Conservation (phyloP, 192 early-diverging fungal species). For the Allomyces arbusculus region DNA sequence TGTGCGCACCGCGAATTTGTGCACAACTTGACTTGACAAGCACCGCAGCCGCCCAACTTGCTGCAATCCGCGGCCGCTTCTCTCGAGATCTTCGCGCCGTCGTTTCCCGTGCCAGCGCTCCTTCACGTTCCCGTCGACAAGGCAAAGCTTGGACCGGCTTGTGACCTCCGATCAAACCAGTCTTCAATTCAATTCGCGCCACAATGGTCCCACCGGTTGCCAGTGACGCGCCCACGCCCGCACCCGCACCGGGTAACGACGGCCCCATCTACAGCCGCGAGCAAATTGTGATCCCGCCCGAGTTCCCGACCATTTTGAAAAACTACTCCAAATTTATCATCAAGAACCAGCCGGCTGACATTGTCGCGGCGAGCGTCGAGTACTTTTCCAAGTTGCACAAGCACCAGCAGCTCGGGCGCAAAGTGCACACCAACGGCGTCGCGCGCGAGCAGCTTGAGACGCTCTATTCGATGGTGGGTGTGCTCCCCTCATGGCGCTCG, state of each 20-base stretch:
- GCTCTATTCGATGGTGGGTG: conserved; percentile 17
- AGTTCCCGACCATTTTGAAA: conserved; percentile 28
- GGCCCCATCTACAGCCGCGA: conserved; percentile 25
- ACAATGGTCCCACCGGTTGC: too few relatives aligned
- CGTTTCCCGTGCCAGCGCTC: too few relatives aligned
- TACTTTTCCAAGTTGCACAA: conserved; percentile 10
- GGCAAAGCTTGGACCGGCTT: too few relatives aligned
- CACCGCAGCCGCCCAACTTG: too few relatives aligned
- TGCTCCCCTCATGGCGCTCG: too few relatives aligned
- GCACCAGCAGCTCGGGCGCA: conserved; percentile 5
- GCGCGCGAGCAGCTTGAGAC: conserved; percentile 15
- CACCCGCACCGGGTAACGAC: neutral
- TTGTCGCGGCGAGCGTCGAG: conserved; percentile 18
- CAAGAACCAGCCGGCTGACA: conserved; percentile 20
- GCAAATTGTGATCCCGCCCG: conserved; percentile 30
- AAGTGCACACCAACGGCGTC: conserved; percentile 10
- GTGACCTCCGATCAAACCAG: too few relatives aligned
- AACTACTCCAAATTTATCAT: conserved; percentile 32
- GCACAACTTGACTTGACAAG: too few relatives aligned
- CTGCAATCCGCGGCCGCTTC: too few relatives aligned
- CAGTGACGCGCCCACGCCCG: neutral
- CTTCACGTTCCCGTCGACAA: too few relatives aligned
- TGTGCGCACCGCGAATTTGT: too few relatives aligned
- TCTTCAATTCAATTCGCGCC: too few relatives aligned
- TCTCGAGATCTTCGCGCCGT: too few relatives aligned